phyloP scores from a whole-genome alignment of 2,329 filamentous ascomycete genomes.

The Myriosclerotinia duriaeana region DNA sequence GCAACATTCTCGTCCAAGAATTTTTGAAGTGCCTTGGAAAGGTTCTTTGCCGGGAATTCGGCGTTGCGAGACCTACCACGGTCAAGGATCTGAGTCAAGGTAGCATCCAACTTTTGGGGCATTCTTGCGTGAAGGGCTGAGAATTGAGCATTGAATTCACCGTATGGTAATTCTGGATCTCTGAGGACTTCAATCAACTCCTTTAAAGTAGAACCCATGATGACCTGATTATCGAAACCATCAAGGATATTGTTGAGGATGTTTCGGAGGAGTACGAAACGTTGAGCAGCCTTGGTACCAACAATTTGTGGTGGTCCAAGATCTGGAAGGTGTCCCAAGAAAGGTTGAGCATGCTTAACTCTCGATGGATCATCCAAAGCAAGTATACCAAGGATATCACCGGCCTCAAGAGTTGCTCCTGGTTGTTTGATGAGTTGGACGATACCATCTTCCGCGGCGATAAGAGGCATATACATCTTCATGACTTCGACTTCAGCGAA shows the following conservation, averaged over 20 bases:
- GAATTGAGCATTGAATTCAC: constrained; percentile 94
- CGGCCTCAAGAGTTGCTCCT: constrained; percentile 93
- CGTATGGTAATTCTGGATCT: constrained; percentile 86
- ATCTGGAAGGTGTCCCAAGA: constrained; percentile 84
- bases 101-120: constrained; percentile 86
- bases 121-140: constrained; percentile 96
- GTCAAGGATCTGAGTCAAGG: constrained; percentile 82
- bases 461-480: constrained; percentile 99
- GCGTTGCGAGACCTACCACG: constrained; percentile 72
- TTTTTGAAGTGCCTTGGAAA: constrained; percentile 79
- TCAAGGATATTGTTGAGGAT: constrained; percentile 84
- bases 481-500: constrained; percentile 99
- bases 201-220: constrained; percentile 84
- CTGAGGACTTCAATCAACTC: constrained; percentile 89
- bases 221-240: constrained; percentile 95
- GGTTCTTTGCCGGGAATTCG: constrained; percentile 89
- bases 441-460: constrained; percentile 91
- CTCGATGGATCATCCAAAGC: constrained; percentile 92
- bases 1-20: constrained; percentile 86
- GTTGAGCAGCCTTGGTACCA: constrained; percentile 88
- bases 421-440: constrained; percentile 99
- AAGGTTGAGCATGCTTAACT: constrained; percentile 94
- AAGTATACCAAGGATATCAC: constrained; percentile 97
- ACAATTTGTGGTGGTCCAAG: constrained; percentile 83
- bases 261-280: constrained; percentile 73